phyloP scores from a whole-genome alignment of 2,329 filamentous ascomycete species.

The Fusarium sp. region DNA sequence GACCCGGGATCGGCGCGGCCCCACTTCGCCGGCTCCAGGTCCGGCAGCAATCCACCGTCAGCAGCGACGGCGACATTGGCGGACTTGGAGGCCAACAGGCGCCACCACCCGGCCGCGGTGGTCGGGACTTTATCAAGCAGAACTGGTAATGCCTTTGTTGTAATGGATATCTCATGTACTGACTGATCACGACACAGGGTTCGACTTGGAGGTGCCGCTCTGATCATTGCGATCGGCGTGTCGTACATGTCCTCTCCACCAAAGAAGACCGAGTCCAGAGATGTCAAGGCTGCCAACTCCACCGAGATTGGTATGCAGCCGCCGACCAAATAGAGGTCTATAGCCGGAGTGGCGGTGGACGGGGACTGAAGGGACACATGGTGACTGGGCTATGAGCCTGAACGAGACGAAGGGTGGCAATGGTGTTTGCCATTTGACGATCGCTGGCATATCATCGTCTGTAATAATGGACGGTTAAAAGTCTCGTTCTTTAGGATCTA shows the following conservation, averaged over 20 bases:
- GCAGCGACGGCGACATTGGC: constrained; percentile 9
- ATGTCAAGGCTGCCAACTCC: constrained; percentile 5
- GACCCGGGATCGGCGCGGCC: background rate
- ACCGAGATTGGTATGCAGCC: constrained; percentile 12
- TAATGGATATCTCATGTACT: background rate
- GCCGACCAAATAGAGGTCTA: background rate
- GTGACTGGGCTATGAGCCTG: background rate
- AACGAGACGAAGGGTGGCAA: background rate
- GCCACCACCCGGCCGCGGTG: constrained; percentile 1
- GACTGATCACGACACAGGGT: background rate
- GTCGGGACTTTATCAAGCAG: background rate
- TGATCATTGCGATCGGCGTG: background rate
- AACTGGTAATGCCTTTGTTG: background rate
- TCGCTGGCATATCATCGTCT: background rate
- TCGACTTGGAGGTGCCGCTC: background rate
- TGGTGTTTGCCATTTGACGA: background rate
- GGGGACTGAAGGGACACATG: background rate
- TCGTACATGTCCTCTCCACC: constrained; percentile 8
- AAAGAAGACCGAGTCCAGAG: background rate
- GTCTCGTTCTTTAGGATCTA: background rate
- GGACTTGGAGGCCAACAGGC: constrained; percentile 6
- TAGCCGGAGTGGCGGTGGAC: background rate
- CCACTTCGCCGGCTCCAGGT: constrained; percentile 13
- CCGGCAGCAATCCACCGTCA: constrained; percentile 11
- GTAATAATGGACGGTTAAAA: background rate